Percentiles rank a stretch among this genome's conserved stretches.
These are phyloP conservation scores for Podospora appendiculata DNA, from an alignment of 495 filamentous ascomycete species.

Conservation along the genomic window DNA sequence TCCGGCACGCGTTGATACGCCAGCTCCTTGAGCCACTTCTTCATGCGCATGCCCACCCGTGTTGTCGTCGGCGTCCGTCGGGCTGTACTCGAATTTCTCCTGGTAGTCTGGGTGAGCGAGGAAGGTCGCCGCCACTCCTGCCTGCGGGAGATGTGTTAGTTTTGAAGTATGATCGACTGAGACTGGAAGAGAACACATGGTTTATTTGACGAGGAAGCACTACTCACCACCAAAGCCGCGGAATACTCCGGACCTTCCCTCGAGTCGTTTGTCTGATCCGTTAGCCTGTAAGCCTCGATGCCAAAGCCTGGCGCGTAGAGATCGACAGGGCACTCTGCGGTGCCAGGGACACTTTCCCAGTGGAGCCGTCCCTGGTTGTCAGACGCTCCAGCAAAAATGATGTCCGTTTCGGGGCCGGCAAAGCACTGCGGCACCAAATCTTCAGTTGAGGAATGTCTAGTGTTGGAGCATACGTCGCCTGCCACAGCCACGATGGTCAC, in stretches of 20 bases:
- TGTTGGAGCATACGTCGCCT: not conserved
- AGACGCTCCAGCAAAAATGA: not conserved
- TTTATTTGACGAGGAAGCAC: too few relatives aligned
- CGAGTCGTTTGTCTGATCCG: not conserved
- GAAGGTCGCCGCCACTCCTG: not conserved
- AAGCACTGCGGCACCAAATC: not conserved
- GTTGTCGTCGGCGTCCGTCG: not conserved
- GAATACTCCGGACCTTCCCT: not conserved
- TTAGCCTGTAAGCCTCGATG: not conserved
- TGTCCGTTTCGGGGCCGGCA: not conserved
- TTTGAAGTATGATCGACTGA: not conserved
- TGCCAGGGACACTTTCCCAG: not conserved
- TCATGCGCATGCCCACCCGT: not conserved
- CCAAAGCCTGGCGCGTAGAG: not conserved
- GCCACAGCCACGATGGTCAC: not conserved
- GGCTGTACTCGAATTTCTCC: not conserved
- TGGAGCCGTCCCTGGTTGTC: not conserved
- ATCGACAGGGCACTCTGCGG: not conserved
- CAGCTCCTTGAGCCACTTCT: not conserved
- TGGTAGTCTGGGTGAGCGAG: conserved; percentile 1
- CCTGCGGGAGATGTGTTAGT: not conserved
- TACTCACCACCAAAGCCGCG: not conserved
- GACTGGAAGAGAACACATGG: too few relatives aligned
- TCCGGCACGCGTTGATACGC: not conserved
- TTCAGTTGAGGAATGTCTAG: not conserved